Percentiles rank a stretch among this genome's conserved stretches.
Evolutionary conservation across 257 asterid species (phyloP).

Genomic region (Solanum sparsipilum): DNA sequence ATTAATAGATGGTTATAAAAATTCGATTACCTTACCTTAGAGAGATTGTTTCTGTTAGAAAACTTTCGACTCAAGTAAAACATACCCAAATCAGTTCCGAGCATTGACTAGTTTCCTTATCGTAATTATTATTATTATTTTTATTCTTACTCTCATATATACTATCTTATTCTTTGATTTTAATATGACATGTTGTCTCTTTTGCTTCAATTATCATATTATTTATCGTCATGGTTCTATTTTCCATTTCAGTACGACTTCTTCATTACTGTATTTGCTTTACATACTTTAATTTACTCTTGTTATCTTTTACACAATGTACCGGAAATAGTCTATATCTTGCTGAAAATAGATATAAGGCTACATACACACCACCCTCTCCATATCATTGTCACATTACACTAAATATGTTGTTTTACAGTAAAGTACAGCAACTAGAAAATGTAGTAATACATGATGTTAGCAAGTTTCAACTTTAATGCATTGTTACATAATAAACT

Average conservation of each 20-base stretch:
- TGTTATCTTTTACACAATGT: not conserved
- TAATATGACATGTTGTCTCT: not conserved
- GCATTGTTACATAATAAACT: not conserved
- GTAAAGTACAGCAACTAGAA: not conserved
- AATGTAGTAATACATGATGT: not conserved
- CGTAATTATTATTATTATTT: not conserved
- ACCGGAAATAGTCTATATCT: too few relatives aligned
- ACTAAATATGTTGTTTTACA: too few relatives aligned
- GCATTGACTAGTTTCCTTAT: not conserved
- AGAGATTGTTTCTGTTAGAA: not conserved
- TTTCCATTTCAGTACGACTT: too few relatives aligned
- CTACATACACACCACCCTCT: not conserved
- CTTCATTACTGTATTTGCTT: not conserved
- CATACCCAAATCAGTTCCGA: not conserved
- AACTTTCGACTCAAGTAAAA: not conserved
- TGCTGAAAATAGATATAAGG: not conserved
- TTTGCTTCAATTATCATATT: not conserved
- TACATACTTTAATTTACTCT: not conserved
- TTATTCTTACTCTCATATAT: not conserved
- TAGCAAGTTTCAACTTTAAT: not conserved
- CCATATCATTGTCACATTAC: not conserved
- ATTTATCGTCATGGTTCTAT: not conserved
- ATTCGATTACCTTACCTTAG: not conserved
- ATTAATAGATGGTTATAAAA: not conserved
- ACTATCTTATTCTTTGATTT: too few relatives aligned